phyloP scores from a whole-genome alignment of 2,329 filamentous ascomycete species.

The Cercospora sp. region DNA sequence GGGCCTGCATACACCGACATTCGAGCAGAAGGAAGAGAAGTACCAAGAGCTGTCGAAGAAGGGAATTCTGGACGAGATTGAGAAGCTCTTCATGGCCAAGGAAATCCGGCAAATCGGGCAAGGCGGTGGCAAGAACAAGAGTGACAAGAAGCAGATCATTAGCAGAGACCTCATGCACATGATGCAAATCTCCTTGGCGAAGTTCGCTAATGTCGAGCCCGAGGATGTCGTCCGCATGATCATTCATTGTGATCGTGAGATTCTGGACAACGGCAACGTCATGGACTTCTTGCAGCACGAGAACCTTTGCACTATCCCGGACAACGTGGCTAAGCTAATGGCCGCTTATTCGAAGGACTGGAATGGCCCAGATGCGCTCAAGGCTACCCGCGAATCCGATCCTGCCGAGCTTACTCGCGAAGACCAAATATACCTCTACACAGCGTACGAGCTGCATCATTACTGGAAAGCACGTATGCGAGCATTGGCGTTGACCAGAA shows the following conservation, averaged over 20 bases:
- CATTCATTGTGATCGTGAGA: conserved; percentile 88
- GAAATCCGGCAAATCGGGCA: conserved; percentile 86
- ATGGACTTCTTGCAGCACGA: conserved; percentile 97
- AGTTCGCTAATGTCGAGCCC: conserved; percentile 80
- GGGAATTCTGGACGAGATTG: conserved; percentile 95
- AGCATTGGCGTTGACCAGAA: conserved; percentile 79
- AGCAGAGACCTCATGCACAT: conserved; percentile 84
- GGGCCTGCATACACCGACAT: conserved; percentile 83
- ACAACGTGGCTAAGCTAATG: conserved; percentile 87
- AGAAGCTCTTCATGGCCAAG: conserved; percentile 96
- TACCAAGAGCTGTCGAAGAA: conserved; percentile 90
- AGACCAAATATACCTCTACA: conserved; percentile 92
- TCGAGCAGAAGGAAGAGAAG: conserved; percentile 89
- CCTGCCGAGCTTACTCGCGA: conserved; percentile 85
- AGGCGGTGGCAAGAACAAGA: conserved; percentile 65
- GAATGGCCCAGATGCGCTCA: conserved; percentile 81
- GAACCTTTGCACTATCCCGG: conserved; percentile 86
- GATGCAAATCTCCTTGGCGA: conserved; percentile 90
- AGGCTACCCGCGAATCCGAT: conserved; percentile 78
- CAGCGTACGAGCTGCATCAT: conserved; percentile 90
- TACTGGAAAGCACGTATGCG: conserved; percentile 99
- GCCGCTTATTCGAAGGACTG: conserved; percentile 95
- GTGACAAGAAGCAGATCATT: conserved; percentile 97
- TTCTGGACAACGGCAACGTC: conserved; percentile 84
- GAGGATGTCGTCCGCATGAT: conserved; percentile 90